Conservation (phyloP, 768 basidiomycete species). For the Suillus fuscotomentosus region DNA sequence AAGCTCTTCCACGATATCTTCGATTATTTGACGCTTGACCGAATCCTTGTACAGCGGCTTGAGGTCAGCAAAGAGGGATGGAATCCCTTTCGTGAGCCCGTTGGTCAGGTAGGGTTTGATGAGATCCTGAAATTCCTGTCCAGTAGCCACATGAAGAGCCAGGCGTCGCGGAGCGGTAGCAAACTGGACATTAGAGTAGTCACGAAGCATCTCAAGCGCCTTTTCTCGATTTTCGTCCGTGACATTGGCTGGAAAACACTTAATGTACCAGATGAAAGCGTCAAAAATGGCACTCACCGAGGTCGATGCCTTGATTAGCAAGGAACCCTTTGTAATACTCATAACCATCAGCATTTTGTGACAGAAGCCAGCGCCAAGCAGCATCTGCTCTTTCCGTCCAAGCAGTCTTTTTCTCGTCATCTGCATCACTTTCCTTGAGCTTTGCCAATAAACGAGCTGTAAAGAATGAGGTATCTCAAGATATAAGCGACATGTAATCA, state of each 20-base stretch:
- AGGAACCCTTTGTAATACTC: slow-evolving; percentile 81
- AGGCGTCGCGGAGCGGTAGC: slow-evolving; percentile 74
- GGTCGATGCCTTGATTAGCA: slow-evolving; percentile 56
- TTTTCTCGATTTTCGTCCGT: slow-evolving; percentile 49
- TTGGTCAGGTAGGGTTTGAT: slow-evolving; percentile 65
- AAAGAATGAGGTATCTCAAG: slow-evolving; percentile 5
- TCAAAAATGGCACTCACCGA: slow-evolving; percentile 43
- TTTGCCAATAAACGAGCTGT: slow-evolving; percentile 79
- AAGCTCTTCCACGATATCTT: slow-evolving; percentile 61
- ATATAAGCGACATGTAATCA: slow-evolving; percentile 2
- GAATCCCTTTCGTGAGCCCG: slow-evolving; percentile 81
- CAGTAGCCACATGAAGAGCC: slow-evolving; percentile 67
- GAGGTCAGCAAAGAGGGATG: slow-evolving; percentile 90
- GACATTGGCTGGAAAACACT: slow-evolving; percentile 33
- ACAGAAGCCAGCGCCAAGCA: slow-evolving; percentile 78
- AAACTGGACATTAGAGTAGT: slow-evolving; percentile 62
- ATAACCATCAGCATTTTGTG: slow-evolving; percentile 81
- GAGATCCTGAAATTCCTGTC: slow-evolving; percentile 65
- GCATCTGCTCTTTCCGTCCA: slow-evolving; percentile 69
- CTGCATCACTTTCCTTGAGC: slow-evolving; percentile 26
- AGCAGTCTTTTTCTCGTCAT: slow-evolving; percentile 24
- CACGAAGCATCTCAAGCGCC: slow-evolving; percentile 56
- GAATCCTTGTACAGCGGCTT: slow-evolving; percentile 75
- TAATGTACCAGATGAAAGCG: neutral
- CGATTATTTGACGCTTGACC: slow-evolving; percentile 64